Evolutionary conservation across 345 rosid genomes (phyloP).

Genomic region (Rhodamnia rubescens): DNA sequence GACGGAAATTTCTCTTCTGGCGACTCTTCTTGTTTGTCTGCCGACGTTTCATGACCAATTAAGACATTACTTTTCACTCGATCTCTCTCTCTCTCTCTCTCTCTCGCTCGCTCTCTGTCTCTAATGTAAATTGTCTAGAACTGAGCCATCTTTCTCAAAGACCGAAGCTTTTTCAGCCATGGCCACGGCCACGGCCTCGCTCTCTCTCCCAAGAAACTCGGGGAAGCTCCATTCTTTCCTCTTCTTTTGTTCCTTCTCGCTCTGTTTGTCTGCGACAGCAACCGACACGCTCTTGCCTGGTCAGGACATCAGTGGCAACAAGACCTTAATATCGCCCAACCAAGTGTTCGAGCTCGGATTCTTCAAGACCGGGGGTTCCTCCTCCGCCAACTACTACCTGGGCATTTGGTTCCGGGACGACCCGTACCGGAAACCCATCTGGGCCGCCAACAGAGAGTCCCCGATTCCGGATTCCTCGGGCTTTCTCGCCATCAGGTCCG

Average conservation of each 20-base stretch:
- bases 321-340: not conserved
- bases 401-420: constrained; percentile 2
- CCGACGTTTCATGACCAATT: not conserved
- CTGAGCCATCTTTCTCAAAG: not conserved
- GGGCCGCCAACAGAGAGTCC: not conserved
- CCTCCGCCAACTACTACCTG: not conserved
- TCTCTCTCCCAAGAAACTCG: not conserved
- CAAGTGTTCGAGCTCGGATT: constrained; percentile 1
- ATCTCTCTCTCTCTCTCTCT: not conserved
- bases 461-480: not conserved
- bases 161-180: not conserved
- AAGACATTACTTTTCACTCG: not conserved
- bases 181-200: too few relatives aligned
- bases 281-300: not conserved
- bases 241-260: not conserved
- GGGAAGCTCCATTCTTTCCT: not conserved
- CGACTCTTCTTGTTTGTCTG: not conserved
- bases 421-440: not conserved
- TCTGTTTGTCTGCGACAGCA: not conserved
- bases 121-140: not conserved
- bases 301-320: not conserved
- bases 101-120: not conserved
- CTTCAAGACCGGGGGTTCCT: not conserved
- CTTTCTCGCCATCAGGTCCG: not conserved
- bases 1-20: not conserved